Conservation (phyloP, 148 eudicot species). For the Cornus kousa region DNA sequence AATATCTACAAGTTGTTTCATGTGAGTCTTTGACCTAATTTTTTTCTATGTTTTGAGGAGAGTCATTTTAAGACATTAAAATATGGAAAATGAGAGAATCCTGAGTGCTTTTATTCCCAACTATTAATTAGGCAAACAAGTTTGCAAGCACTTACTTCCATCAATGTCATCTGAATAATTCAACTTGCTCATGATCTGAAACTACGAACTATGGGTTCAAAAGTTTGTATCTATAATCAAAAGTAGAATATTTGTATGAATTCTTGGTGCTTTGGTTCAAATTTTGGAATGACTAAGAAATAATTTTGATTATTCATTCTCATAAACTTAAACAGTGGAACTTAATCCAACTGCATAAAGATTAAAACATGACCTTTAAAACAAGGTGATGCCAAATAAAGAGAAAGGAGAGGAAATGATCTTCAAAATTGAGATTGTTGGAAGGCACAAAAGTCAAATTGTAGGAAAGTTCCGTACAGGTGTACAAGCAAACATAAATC, state of each 20-base stretch:
- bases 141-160: no score
- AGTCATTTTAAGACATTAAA: no score
- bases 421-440: background rate
- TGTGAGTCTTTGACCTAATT: no score
- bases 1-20: no score
- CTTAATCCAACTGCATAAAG: background rate
- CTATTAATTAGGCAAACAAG: no score
- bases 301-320: background rate
- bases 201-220: background rate
- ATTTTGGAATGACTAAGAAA: background rate
- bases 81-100: no score
- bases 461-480: background rate
- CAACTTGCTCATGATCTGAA: no score
- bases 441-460: background rate
- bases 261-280: background rate
- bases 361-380: background rate
- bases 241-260: background rate
- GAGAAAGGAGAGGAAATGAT: background rate
- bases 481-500: background rate
- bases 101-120: no score
- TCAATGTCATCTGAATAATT: no score
- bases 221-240: background rate
- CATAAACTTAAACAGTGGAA: background rate
- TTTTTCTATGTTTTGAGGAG: no score
- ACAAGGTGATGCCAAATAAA: background rate